Conservation (phyloP, 345 rosid genomes). For the Reutealis trisperma region DNA sequence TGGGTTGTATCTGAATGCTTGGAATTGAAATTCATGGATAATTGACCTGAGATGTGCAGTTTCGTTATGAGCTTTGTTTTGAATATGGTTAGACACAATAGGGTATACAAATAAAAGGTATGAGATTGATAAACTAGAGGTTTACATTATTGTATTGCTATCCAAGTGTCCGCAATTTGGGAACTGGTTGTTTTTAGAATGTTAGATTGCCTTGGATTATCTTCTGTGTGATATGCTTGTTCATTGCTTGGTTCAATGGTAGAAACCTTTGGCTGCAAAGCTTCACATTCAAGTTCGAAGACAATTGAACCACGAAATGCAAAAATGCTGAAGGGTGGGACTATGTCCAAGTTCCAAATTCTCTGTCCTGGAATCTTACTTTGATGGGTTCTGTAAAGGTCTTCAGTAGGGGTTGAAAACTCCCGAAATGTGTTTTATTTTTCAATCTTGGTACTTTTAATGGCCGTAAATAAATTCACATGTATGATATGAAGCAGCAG, state of each 20-base stretch:
- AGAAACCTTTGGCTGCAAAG: not conserved
- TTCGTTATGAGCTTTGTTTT: not conserved
- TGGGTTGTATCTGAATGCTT: not conserved
- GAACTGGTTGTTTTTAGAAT: too few relatives aligned
- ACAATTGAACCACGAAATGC: not conserved
- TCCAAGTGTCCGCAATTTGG: too few relatives aligned
- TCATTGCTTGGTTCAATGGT: not conserved
- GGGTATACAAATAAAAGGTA: too few relatives aligned
- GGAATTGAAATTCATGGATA: not conserved
- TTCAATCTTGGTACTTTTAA: not conserved
- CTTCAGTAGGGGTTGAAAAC: too few relatives aligned
- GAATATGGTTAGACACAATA: not conserved
- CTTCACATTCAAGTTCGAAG: not conserved
- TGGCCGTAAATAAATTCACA: not conserved
- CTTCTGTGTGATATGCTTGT: too few relatives aligned
- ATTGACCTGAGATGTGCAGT: not conserved
- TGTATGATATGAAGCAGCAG: not conserved
- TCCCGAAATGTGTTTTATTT: not conserved
- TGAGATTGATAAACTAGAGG: too few relatives aligned
- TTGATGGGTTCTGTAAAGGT: too few relatives aligned
- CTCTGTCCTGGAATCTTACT: not conserved
- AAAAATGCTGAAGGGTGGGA: not conserved
- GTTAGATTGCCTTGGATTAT: too few relatives aligned
- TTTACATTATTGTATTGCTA: too few relatives aligned
- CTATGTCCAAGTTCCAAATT: not conserved